Base-by-base conservation (phyloP, 2,329 filamentous ascomycete genomes). In the Periconia macrospinosa region DNA sequence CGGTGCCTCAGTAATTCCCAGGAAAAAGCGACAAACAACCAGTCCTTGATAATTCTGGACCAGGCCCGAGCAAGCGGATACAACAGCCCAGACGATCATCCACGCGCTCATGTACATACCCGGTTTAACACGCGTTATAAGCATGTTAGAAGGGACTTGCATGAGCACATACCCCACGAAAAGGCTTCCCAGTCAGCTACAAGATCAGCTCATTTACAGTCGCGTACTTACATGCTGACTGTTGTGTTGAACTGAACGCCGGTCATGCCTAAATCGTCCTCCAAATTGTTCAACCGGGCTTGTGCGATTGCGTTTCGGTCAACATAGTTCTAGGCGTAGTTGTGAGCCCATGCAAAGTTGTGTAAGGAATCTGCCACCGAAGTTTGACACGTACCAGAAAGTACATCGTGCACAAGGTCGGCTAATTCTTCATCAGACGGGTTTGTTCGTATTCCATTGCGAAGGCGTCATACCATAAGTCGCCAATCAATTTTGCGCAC, bases 291-390 rank as follows among this genome's bases (percentile, higher is more conserved):
- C 49, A 89, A 75, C 8, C 82, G 80, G 0, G 86, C 87, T 6
- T 85, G 80, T 0, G 85, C 84, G 55, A 89, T 86, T 66, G 87
- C 86, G 68, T 86, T 86, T 19, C 85, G 78, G 19, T 14, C 33
- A n/a, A 37, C 33, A 10, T 37, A 37, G 33, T 37, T 37, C 33
- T 37, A 37, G 3, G 33, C 11, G 33, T 3, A n/a, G 33, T 13
- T 5, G 33, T 37, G 5, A 37, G n/a, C 11, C 11, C 8, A 27
- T 27, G 8, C 23, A 27, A 8, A 5, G 5, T 8, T 27, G 23
- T 8, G 23, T 27, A 8, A 27, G 23, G 5, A 27, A 5, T 27
- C 23, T n/a, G n/a, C n/a, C n/a, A n/a, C n/a, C n/a, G 30, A 33
- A 13, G 15, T 3, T n/a, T 37, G 11, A n/a, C 11, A 10, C 33